Evolutionary conservation across 352 stramenopile genomes (phyloP).

Genomic region (Globisporangium acanthophoron): DNA sequence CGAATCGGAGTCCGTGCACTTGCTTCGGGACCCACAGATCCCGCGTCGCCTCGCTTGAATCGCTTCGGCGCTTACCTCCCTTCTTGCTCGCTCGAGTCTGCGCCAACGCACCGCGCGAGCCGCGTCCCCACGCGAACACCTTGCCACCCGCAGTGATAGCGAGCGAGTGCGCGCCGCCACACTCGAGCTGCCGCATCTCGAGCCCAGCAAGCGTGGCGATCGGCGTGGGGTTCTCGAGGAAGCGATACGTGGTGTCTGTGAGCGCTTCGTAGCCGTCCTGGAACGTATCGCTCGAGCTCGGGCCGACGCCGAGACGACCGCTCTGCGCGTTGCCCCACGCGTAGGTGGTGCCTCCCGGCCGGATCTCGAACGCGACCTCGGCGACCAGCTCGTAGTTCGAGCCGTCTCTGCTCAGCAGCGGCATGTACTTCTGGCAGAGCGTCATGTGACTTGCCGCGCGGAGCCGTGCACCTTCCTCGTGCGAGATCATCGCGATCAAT

Average conservation of each 20-base stretch:
- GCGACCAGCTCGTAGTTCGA: constrained; percentile 36
- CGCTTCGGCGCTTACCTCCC: not conserved
- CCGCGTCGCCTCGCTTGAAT: constrained; percentile 1
- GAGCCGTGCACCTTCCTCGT: constrained; percentile 17
- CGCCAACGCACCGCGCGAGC: constrained; percentile 38
- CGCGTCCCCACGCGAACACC: constrained; percentile 62
- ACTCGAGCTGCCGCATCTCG: constrained; percentile 42
- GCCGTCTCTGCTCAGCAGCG: constrained; percentile 19
- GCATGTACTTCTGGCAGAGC: constrained; percentile 18
- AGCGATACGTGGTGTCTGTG: constrained; percentile 61
- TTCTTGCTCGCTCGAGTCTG: constrained; percentile 7
- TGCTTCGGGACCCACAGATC: constrained; percentile 41
- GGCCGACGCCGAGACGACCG: constrained; percentile 46
- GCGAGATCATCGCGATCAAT: constrained; percentile 34
- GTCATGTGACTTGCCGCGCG: constrained; percentile 21
- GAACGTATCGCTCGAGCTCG: constrained; percentile 18
- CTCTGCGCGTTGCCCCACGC: constrained; percentile 61
- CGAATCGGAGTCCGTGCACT: constrained; percentile 44
- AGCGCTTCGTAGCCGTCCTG: constrained; percentile 64
- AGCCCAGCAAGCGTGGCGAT: constrained; percentile 40
- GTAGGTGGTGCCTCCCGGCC: constrained; percentile 46
- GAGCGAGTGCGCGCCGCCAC: constrained; percentile 46
- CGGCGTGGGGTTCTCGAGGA: constrained; percentile 31
- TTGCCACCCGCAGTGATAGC: constrained; percentile 39
- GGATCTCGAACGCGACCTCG: constrained; percentile 41